Base-by-base conservation (phyloP, 345 rosid genomes). In the Arabidopsis arenosa region DNA sequence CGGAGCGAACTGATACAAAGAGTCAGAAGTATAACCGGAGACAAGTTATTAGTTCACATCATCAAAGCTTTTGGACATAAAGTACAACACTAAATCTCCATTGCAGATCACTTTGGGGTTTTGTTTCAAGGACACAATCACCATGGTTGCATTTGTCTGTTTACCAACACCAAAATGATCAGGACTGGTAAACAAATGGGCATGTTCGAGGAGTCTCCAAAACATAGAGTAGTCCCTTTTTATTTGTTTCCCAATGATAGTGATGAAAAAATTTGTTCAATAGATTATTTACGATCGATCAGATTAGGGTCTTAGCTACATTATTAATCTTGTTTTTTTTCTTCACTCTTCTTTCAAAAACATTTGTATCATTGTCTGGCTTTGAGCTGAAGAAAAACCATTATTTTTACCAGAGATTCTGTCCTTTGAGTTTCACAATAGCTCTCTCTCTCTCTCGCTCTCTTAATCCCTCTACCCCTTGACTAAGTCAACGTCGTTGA, bases 1-100 rank as follows among this genome's bases (percentile, higher is more conserved):
- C 80, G 96, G 63, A 80, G 66, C 36, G 91, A 91, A 28, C 67
- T 93, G 11, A 81, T 93, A 36, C 84, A 77, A 33, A 73, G 82
- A 49, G 81, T 89, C 62, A 87, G 98, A 74, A 76, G 70, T 21
- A 74, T 89, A 32, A 86, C 88, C 2, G 97, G 98, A 64, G 97
- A 93, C 80, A 83, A 71, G 68, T 72, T 91, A 77, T 81, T 93
- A 85, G 81, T 85, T 68, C 71, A 84, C 28, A 84, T 87, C 63
- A 91, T 91, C 77, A 89, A 86, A 77, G 79, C 91, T 52, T 81
- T 74, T 56, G 79, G 86, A 80, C 33, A 74, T 44, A 86, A 88
- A 92, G 91, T 77, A 26, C 69, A 64, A 68, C 62, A 26, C n/a
- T 64, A 14, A 57, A 49, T 23, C 68, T 40, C 43, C 68, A 77